Conservation (phyloP, 208 protist genomes). For the Wallacemonas sp. region DNA sequence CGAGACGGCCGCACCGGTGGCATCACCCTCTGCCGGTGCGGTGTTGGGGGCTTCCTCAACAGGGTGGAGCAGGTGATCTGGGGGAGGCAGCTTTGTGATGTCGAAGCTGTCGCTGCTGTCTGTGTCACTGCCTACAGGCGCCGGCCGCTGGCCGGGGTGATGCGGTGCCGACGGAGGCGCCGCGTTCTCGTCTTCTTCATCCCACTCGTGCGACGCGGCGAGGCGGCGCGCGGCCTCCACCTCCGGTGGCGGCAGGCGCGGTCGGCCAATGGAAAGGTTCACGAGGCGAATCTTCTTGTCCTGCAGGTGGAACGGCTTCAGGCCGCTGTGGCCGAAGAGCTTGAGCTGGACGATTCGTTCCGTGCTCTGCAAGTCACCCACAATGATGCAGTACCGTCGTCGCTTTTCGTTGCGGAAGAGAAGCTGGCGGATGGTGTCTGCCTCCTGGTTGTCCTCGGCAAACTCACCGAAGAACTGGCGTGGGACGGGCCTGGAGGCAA, state of each 20-base stretch:
- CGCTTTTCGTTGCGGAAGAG: slow-evolving; percentile 84
- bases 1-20: not conserved
- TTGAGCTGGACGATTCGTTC: slow-evolving; percentile 63
- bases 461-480: slow-evolving; percentile 41
- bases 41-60: not conserved
- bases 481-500: slow-evolving; percentile 21
- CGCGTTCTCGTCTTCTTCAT: slow-evolving; percentile 13
- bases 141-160: too few species aligned
- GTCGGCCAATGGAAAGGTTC: slow-evolving; percentile 77
- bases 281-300: slow-evolving; percentile 83
- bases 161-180: not conserved
- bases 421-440: slow-evolving; percentile 71
- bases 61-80: not conserved
- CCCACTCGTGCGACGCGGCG: slow-evolving; percentile 1
- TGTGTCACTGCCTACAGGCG: too few species aligned
- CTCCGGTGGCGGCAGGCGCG: slow-evolving; percentile 30
- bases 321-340: slow-evolving; percentile 75
- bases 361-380: slow-evolving; percentile 68
- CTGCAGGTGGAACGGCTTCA: slow-evolving; percentile 84
- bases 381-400: slow-evolving; percentile 80
- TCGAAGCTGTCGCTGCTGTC: not conserved
- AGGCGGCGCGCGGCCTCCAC: slow-evolving; percentile 13
- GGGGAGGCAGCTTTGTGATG: not conserved
- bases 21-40: not conserved
- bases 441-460: slow-evolving; percentile 30